These are phyloP conservation scores for Suillus lakei DNA, from an alignment of 768 basidiomycete species.

Conservation along the genomic window DNA sequence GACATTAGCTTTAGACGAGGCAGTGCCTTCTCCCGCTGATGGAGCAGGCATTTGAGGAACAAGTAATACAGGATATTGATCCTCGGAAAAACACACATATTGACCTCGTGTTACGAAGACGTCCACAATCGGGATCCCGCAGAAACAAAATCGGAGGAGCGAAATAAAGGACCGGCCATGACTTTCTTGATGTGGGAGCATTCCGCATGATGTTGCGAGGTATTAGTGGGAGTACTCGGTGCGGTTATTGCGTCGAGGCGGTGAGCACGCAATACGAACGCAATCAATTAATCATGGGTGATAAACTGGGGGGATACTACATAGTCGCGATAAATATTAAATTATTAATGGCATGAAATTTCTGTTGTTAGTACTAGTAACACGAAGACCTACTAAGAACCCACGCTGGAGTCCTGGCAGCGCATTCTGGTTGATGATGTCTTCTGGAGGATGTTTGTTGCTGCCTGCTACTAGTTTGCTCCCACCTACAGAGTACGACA, in stretches of 20 bases:
- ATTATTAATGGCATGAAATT: not conserved
- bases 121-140: not conserved
- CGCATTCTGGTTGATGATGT: not conserved
- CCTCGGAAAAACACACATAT: constrained; percentile 1
- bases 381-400: no score
- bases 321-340: not conserved
- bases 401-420: not conserved
- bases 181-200: not conserved
- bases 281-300: not conserved
- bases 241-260: not conserved
- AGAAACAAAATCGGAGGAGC: not conserved
- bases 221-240: not conserved
- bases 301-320: not conserved
- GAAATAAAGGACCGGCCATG: not conserved
- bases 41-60: not conserved
- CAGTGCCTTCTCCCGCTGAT: not conserved
- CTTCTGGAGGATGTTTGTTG: not conserved
- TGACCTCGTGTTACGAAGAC: not conserved
- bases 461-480: not conserved
- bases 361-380: no score
- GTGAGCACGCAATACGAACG: not conserved
- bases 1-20: not conserved
- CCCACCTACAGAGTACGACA: not conserved
- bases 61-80: not conserved
- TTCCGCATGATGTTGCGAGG: not conserved